phyloP scores from a whole-genome alignment of 2,329 filamentous ascomycete genomes.

The Ascochyta rabiei region DNA sequence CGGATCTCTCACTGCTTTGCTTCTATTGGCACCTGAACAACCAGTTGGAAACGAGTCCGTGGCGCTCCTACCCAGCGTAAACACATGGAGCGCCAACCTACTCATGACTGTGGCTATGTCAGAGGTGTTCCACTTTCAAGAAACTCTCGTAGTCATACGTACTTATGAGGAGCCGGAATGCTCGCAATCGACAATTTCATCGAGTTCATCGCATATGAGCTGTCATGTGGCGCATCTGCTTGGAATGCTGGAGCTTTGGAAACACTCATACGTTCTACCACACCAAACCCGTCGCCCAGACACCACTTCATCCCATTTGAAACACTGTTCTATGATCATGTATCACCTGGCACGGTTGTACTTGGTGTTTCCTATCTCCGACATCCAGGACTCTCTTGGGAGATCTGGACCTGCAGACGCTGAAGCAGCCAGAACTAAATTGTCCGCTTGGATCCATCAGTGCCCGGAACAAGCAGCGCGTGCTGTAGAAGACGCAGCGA shows the following conservation, averaged over 20 bases:
- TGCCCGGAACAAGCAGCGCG: background rate
- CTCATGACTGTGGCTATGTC: constrained; percentile 3
- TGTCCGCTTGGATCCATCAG: background rate
- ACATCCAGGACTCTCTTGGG: constrained; percentile 14
- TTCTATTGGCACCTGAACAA: background rate
- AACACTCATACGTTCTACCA: background rate
- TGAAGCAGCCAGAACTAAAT: background rate
- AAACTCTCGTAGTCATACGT: constrained; percentile 1
- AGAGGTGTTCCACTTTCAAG: constrained; percentile 9
- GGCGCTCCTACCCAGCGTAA: background rate
- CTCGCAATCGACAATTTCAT: too few relatives aligned
- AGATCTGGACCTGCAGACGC: constrained; percentile 4
- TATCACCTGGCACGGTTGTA: constrained; percentile 2
- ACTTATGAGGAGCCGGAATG: background rate
- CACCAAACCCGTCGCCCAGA: background rate
- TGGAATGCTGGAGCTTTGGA: background rate
- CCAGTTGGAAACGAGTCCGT: background rate
- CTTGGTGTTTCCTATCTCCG: background rate
- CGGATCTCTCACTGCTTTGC: background rate
- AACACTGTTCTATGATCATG: constrained; percentile 1
- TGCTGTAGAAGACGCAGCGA: constrained; percentile 3
- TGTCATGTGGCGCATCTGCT: background rate
- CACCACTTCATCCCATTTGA: background rate
- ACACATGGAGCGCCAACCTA: constrained; percentile 10
- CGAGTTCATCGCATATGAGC: too few relatives aligned